Percentiles rank a stretch among this genome's conserved stretches.
phyloP scores from a whole-genome alignment of 805 yeast genomes.

The Pichia heedii region DNA sequence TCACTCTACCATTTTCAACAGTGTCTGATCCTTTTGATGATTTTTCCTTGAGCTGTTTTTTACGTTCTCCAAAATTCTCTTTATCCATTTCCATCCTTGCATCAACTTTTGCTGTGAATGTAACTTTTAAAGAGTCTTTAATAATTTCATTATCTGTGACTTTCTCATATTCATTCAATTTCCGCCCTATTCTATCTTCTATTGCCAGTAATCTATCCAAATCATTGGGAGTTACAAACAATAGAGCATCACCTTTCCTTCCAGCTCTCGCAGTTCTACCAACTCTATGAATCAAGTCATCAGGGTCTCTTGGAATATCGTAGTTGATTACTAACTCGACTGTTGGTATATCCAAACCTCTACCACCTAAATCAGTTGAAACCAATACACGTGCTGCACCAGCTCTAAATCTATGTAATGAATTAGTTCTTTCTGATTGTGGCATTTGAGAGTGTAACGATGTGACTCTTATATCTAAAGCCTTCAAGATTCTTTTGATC shows the following conservation, averaged over 20 bases:
- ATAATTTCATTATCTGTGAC: constrained; percentile 69
- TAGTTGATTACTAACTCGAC: constrained; percentile 72
- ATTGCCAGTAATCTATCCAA: constrained; percentile 73
- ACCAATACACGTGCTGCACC: constrained; percentile 87
- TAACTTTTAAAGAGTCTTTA: constrained; percentile 56
- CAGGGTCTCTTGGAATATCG: constrained; percentile 78
- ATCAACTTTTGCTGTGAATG: constrained; percentile 80
- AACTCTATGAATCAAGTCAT: constrained; percentile 78
- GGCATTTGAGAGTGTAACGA: constrained; percentile 93
- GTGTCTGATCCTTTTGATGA: constrained; percentile 5
- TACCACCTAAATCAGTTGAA: constrained; percentile 92
- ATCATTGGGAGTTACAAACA: constrained; percentile 81
- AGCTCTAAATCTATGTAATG: constrained; percentile 88
- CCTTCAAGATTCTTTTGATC: constrained; percentile 64
- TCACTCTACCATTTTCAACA: not conserved
- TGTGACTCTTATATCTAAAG: constrained; percentile 71
- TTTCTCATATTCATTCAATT: constrained; percentile 66
- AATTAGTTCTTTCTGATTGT: constrained; percentile 82
- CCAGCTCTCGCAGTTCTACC: constrained; percentile 99
- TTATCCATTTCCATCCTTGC: constrained; percentile 90
- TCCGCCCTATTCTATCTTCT: constrained; percentile 72
- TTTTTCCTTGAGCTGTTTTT: constrained; percentile 16
- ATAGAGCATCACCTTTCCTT: constrained; percentile 71
- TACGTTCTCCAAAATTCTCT: constrained; percentile 72
- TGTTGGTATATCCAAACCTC: constrained; percentile 78